These are phyloP conservation scores for Phytophthora sojae DNA, from an alignment of 352 stramenopile species.

Conservation along the genomic window DNA sequence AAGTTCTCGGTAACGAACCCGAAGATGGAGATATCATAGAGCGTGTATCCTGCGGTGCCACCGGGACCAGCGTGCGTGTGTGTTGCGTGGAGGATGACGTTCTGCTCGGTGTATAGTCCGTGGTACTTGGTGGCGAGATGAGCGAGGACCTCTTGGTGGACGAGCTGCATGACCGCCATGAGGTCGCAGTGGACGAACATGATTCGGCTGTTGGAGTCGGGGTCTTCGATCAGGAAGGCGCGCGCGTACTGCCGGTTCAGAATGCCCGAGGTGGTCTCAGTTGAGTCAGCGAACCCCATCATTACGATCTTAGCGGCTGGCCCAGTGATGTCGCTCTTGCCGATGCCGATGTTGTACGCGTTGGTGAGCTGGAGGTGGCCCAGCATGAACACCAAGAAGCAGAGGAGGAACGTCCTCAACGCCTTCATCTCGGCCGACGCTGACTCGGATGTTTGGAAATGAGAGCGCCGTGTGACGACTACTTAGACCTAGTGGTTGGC, in stretches of 20 bases:
- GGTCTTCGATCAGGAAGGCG: slow-evolving; percentile 2
- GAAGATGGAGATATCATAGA: slow-evolving; percentile 2
- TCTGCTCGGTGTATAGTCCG: slow-evolving; percentile 1
- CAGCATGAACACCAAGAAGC: background rate
- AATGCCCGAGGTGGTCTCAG: background rate
- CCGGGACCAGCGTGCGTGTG: background rate
- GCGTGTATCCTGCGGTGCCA: background rate
- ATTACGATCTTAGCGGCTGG: background rate
- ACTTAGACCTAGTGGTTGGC: no score
- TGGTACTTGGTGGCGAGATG: background rate
- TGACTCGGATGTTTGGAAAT: background rate
- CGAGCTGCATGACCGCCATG: slow-evolving; percentile 4
- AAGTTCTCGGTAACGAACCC: background rate
- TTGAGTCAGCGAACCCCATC: slow-evolving; percentile 2
- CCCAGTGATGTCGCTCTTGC: slow-evolving; percentile 1
- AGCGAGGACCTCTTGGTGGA: background rate
- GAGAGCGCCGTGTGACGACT: no score
- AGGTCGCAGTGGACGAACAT: slow-evolving; percentile 7
- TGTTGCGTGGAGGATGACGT: background rate
- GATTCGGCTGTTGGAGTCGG: slow-evolving; percentile 1
- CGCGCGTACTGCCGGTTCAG: slow-evolving; percentile 4
- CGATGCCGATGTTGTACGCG: slow-evolving; percentile 3
- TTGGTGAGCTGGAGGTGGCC: no score
- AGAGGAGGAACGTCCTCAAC: background rate
- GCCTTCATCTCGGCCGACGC: background rate